Evolutionary conservation across 2,329 filamentous ascomycete species (phyloP).

Genomic region (Allantophomopsis cytisporea): DNA sequence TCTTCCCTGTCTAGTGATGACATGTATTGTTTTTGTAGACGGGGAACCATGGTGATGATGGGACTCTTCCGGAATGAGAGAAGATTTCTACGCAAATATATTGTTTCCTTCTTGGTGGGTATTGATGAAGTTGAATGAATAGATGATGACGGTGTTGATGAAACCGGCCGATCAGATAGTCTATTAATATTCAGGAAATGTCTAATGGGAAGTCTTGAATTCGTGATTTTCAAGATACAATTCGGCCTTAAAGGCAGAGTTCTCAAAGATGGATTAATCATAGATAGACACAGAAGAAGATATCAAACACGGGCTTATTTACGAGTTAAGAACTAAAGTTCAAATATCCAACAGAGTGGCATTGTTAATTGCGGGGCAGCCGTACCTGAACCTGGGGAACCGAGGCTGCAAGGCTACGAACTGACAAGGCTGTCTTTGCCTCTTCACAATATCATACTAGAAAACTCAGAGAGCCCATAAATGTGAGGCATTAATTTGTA

Average conservation of each 20-base stretch:
- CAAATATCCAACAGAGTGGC: neutral
- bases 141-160: neutral
- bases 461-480: too few relatives aligned
- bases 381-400: neutral
- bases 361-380: neutral
- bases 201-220: neutral
- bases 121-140: neutral
- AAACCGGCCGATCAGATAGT: too few relatives aligned
- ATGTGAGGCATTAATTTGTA: too few relatives aligned
- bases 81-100: neutral
- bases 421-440: too few relatives aligned
- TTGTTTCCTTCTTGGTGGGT: neutral
- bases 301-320: neutral
- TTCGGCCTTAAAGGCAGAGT: neutral
- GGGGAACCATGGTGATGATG: neutral
- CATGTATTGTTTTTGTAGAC: constrained; percentile 16
- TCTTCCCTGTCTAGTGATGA: constrained; percentile 14
- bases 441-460: too few relatives aligned
- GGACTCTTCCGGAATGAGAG: neutral
- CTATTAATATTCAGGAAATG: neutral
- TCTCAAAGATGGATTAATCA: neutral
- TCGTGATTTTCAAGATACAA: neutral
- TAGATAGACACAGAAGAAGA: neutral
- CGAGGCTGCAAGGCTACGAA: neutral
- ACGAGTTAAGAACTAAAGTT: neutral